Evolutionary conservation across 1,139 yeast species (phyloP), one percentile per base, ranked within the genome.

Genomic region (Pichia sp.): DNA sequence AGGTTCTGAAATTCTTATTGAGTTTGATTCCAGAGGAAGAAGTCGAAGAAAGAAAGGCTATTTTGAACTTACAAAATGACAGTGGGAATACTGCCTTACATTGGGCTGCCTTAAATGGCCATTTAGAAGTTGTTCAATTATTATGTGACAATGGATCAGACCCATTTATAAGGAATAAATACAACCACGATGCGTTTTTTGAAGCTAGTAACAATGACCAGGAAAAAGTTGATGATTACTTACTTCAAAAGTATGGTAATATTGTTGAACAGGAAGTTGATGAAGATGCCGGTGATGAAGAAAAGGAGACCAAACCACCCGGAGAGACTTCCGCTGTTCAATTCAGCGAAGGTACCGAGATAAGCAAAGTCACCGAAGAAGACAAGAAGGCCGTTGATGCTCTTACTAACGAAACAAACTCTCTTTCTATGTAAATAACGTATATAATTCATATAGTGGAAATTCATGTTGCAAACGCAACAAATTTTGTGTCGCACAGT

Each of bases 31-130:
- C 68, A 1, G 62, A 68, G 48, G 73, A 72, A 40, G 73, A 77
- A n/a, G n/a, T n/a, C n/a, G n/a, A n/a, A 30, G 77, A 78, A 36
- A 66, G 64, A 27, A 58, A 61, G 23, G 68, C 82, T 44, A 80
- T 84, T 29, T 12, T 53, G 9, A 74, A 79, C 48, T 68, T 72
- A 24, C 73, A 71, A 49, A 92, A 92, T 64, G 85, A 79, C 42
- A 79, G 84, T 29, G 97, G 97, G 5, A 92, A 92, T 64, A 89
- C 98, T 0, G 84, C 97, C 0, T 72, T 92, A 54, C 97, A 92
- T 65, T 92, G 98, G 98, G 97, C 97, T 1, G 77, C 95, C 0
- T 76, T 80, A 56, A 89, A 86, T 60, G 97, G 97, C 1, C 92
- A 89, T 58, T 67, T 87, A 53, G 81, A 77, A 3, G 72, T 83